Conservation (phyloP, 2,329 filamentous ascomycete species). For the Phyllosticta citribraziliensis region DNA sequence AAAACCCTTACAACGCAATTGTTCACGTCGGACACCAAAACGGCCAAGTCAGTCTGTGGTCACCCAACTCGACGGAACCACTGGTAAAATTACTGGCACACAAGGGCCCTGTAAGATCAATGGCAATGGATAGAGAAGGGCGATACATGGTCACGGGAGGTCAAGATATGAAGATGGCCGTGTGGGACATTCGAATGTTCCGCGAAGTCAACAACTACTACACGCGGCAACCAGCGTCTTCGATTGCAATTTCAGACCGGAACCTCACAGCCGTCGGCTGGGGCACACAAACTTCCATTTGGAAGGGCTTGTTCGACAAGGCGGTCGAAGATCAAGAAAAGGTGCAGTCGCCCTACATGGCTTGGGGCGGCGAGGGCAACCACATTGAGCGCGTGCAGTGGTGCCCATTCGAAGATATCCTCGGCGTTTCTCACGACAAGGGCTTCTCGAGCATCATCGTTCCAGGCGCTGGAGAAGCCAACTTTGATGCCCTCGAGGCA, state of each 20-base stretch:
- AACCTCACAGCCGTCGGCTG: slow-evolving; percentile 82
- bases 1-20: slow-evolving; percentile 89
- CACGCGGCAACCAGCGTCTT: slow-evolving; percentile 70
- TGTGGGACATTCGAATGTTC: slow-evolving; percentile 94
- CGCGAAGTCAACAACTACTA: slow-evolving; percentile 86
- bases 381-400: slow-evolving; percentile 72
- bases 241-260: slow-evolving; percentile 79
- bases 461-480: slow-evolving; percentile 91
- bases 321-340: slow-evolving; percentile 52
- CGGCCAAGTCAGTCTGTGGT: slow-evolving; percentile 90
- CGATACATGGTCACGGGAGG: slow-evolving; percentile 93
- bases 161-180: slow-evolving; percentile 82
- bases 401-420: slow-evolving; percentile 91
- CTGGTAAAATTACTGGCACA: slow-evolving; percentile 89
- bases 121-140: slow-evolving; percentile 81
- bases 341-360: slow-evolving; percentile 82
- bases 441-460: slow-evolving; percentile 88
- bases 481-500: slow-evolving; percentile 81
- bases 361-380: slow-evolving; percentile 79
- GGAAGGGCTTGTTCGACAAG: slow-evolving; percentile 81
- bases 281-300: slow-evolving; percentile 81
- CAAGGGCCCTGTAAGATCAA: slow-evolving; percentile 72
- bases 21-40: slow-evolving; percentile 92
- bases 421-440: slow-evolving; percentile 73
- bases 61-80: slow-evolving; percentile 76